Base-by-base conservation (phyloP, 2,329 filamentous ascomycete species). In the Nothopassalora personata region DNA sequence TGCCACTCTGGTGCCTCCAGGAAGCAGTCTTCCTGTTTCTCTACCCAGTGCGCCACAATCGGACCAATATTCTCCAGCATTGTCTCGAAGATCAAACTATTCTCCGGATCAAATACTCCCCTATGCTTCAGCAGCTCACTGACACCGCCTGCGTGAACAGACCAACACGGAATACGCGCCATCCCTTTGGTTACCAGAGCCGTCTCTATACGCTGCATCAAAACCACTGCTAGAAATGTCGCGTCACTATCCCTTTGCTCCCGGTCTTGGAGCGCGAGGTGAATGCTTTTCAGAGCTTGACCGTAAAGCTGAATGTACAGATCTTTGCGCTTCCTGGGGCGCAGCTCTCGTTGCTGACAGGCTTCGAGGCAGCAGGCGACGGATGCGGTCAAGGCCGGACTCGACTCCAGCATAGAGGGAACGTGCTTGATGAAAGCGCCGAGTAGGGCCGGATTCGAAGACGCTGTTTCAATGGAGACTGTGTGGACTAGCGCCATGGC, bases 1-100 rank as follows among this genome's bases (percentile, higher is more conserved):
- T 55, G 53, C 53, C 53, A 55, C 13, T 55, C 53, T 33, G 53
- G 53, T 28, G 43, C 28, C 10, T 43, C 34, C 19, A 55, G 39
- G 19, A 55, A 55, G n/a, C 53, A 47, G 15, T 55, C 53, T 46
- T 55, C 36, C 10, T 48, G 23, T 13, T 28, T 15, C 5, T 19
- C 15, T 15, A 55, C 23, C 13, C n/a, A 30, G 28, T 55, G 53
- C 13, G 53, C n/a, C 13, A 55, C 45, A 19, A 55, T 47, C 1
- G 53, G 53, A 18, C 53, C 53, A 15, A 48, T 28, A 23, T 55
- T 47, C 53, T 55, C 53, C 18, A 55, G 39, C 11, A 55, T 28
- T 4, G 53, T 28, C 15, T 55, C 23, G 28, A 55, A 55, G 5
- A 55, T 30, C 10, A 46, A 31, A 4, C 48, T 19, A 30, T 55